phyloP scores from a whole-genome alignment of 2,329 filamentous ascomycete genomes.

The Microcyclospora tardicrescens region DNA sequence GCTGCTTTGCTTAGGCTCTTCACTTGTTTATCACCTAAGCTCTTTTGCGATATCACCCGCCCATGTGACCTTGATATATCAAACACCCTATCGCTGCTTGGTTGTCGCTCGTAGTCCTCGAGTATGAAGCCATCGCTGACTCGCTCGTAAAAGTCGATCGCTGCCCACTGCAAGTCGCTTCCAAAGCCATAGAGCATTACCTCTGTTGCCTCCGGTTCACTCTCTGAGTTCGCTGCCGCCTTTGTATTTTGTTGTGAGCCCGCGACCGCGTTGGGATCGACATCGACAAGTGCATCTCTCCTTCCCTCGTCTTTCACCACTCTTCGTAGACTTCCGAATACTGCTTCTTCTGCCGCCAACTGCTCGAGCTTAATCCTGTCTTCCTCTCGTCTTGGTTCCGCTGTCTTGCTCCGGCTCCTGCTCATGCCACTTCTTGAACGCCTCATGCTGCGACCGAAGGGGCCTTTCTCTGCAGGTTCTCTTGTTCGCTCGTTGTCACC shows the following conservation, averaged over 20 bases:
- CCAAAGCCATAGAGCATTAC: conserved; percentile 75
- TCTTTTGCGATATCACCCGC: conserved; percentile 52
- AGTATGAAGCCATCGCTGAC: conserved; percentile 69
- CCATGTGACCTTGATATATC: conserved; percentile 63
- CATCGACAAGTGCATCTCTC: conserved; percentile 16
- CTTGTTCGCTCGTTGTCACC: conserved; percentile 17
- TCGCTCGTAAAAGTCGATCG: conserved; percentile 76
- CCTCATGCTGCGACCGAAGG: conserved; percentile 42
- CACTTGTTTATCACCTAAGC: background rate
- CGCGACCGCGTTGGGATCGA: conserved; percentile 11
- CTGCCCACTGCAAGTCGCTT: conserved; percentile 60
- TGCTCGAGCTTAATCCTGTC: conserved; percentile 37
- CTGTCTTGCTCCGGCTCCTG: conserved; percentile 37
- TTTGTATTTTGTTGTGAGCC: conserved; percentile 14
- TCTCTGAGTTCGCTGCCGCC: conserved; percentile 22
- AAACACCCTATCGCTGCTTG: conserved; percentile 57
- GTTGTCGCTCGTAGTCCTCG: conserved; percentile 82
- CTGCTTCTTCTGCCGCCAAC: conserved; percentile 32
- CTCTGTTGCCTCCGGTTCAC: conserved; percentile 52
- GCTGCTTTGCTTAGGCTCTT: conserved; percentile 55
- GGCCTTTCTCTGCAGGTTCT: conserved; percentile 46
- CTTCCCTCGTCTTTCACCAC: conserved; percentile 14
- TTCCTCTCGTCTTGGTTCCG: conserved; percentile 46
- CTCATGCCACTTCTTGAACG: conserved; percentile 29
- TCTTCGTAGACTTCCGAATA: conserved; percentile 26